Evolutionary conservation across 495 filamentous ascomycete species (phyloP), one percentile per base, ranked within the genome.

Genomic region (Podospora pseudoanserina): DNA sequence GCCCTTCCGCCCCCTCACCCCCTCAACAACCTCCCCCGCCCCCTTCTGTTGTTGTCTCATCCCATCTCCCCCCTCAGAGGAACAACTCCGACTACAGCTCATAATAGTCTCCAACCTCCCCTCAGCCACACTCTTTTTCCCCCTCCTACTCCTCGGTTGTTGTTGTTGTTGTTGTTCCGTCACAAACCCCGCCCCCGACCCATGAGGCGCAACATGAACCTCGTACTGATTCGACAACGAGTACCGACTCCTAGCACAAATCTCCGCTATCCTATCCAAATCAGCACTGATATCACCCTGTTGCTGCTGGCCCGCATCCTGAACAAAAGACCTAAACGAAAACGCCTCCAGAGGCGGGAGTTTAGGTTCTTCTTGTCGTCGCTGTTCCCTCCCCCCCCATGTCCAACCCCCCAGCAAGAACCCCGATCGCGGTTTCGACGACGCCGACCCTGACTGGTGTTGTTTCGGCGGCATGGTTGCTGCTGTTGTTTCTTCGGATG

Each of bases 221-320:
- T 87, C 84, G 67, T 87, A 87, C 65, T 87, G 84, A 71, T 86
- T 86, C 71, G 83, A 85, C 34, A 86, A 72, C 59, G 82, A 84
- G 72, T 85, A 86, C 55, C 81, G 79, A 11, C 82, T 85, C 19
- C 82, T 78, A 15, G 84, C 85, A 71, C 84, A 87, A 19, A 87
- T 86, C 69, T 87, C 85, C 5, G 85, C 85, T 66, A 87, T 87
- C 9, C 84, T 80, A 64, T 87, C 85, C 63, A 87, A 73, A 66
- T 86, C 85, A 5, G 81, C 77, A 20, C 73, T 67, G 58, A 84
- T 80, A 27, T 80, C 77, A 26, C 72, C 68, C 3, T 58, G n/a
- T 2, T 26, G 16, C 23, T 58, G 59, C 11, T 32, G 59, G 30
- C 26, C n/a, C 13, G 59, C 23, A 2, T 61, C 59, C 26, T 27